Base-by-base conservation (phyloP, 257 asterid species). In the Paraleonurus japonicus region DNA sequence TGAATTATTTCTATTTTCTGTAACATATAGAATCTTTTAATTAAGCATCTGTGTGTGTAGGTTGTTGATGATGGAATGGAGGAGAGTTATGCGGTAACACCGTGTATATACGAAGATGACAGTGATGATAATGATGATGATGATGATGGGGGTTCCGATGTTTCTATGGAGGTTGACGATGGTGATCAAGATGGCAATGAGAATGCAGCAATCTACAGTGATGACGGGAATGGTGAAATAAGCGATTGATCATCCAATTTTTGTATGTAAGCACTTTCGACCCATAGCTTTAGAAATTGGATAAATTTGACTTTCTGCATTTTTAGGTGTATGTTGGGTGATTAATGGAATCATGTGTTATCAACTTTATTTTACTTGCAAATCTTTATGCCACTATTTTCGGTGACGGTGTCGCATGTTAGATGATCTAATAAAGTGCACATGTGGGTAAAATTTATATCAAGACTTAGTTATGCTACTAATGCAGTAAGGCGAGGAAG, bases 131-230 rank as follows among this genome's bases (percentile, higher is more conserved):
- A n/a, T n/a, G 39, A 84, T 0, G 87, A 28, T 3, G 33, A 80
- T 47, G 94, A 84, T 0, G 87, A 80, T 2, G 93, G 78, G 41
- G 88, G 83, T 41, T 83, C 89, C 30, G 85, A 67, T 57, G 95
- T 82, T 71, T 80, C 88, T 32, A 86, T 92, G 96, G 98, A 90
- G 55, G 86, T 85, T 1, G 95, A 83, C 62, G 95, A 83, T 61
- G 53, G 78, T 13, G 83, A 77, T 55, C 81, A 84, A 60, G 92
- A 80, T 64, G 84, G 64, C 20, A 71, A 72, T 60, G 87, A 75
- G 73, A 82, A 90, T 64, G 75, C 71, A 60, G 76, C 45, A 15
- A 13, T 33, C 35, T 77, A 79, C 27, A 76, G 83, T 20, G 91
- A 83, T 59, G 62, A 69, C 24, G 81, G 83, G 33, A 28, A 28